Base-by-base conservation (phyloP, 1,284 basidiomycete species). In the Neolentinus lepideus region DNA sequence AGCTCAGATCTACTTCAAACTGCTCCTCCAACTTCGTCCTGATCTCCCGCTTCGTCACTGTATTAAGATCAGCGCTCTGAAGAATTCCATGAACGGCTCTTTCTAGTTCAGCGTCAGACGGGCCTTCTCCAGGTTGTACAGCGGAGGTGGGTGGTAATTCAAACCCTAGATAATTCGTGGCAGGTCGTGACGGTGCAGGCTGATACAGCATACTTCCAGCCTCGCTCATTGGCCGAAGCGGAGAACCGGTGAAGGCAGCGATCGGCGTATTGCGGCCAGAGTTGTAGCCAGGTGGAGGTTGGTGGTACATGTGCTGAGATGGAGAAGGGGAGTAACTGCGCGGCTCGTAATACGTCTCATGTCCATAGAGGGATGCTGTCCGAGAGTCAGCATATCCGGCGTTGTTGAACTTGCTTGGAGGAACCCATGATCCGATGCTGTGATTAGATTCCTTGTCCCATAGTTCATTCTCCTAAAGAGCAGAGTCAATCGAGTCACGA, bases 371-470 rank as follows among this genome's bases (percentile, higher is more conserved):
- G 0, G 88, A 92, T 1, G 80, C 84, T 6, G 85, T 84, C 29
- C 76, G 81, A 9, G 86, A 89, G 63, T 90, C 85, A 6, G 84
- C 78, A 56, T 90, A 90, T 1, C 81, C 86, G 16, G 86, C 85
- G 63, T 79, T 83, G 63, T 80, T 82, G 64, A 82, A 71, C 63
- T 85, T 85, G 16, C 73, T 72, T 1, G 88, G 88, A 26, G 88
- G 88, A 14, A 85, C 83, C 85, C 88, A 92, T 0, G 89, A 92
- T 21, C 89, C 88, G 55, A 92, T 90, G 58, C 90, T 92, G 70
- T 93, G 91, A 65, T 94, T 94, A 0, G 90, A 94, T 63, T 95
- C 94, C 69, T 94, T 92, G 68, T 97, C 94, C 95, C 95, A 98
- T 3, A 98, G 82, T 69, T 98, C 94, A 67, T 96, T 96, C 78